Conservation (phyloP, 108 stramenopile species). For the Epipyxis sp. region DNA sequence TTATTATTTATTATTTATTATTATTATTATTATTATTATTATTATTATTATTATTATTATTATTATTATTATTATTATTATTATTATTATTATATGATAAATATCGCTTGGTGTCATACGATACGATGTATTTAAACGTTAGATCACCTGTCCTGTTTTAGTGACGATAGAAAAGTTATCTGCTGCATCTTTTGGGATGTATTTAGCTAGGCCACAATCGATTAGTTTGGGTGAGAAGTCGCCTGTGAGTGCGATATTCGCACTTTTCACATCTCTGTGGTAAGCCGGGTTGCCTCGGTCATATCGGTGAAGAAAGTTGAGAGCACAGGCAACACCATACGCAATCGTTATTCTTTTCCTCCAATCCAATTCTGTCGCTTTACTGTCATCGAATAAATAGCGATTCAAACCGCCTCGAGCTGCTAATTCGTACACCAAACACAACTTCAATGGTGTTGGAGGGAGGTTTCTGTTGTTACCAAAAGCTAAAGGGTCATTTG, state of each 20-base stretch:
- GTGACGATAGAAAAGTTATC: background rate
- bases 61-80: too few species aligned
- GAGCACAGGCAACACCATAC: background rate
- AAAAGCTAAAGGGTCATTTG: too few species aligned
- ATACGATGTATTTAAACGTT: too few species aligned
- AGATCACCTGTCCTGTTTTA: too few species aligned
- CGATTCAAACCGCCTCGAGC: background rate
- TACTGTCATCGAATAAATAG: background rate
- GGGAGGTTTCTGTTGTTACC: too few species aligned
- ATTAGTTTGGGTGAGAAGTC: conserved; percentile 9
- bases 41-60: too few species aligned
- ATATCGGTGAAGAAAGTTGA: background rate
- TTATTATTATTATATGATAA: too few species aligned
- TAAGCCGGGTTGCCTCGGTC: background rate
- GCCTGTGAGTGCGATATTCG: conserved; percentile 1
- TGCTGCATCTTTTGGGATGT: background rate
- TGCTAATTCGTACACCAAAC: conserved; percentile 4
- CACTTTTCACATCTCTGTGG: conserved; percentile 16
- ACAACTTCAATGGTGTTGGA: too few species aligned
- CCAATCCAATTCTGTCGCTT: background rate
- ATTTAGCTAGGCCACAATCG: conserved; percentile 7
- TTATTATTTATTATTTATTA: too few species aligned
- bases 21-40: too few species aligned
- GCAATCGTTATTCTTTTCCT: background rate
- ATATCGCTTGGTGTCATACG: too few species aligned